Base-by-base conservation (phyloP, 805 yeast genomes). In the Saturnispora bothae region DNA sequence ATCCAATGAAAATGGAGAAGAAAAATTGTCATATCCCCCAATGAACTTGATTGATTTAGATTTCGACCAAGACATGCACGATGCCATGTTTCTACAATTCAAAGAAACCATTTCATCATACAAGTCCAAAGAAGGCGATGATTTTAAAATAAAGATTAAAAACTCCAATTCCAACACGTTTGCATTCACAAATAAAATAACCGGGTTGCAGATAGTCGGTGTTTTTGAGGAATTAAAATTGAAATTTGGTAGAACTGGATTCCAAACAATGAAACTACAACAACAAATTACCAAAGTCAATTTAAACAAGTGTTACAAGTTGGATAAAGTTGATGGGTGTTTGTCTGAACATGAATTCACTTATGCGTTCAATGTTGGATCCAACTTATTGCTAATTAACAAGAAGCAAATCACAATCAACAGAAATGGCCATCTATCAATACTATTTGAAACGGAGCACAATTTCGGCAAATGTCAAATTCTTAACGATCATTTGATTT, bases 31-130 rank as follows among this genome's bases (percentile, higher is more conserved):
- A 3, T 38, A 26, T 20, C 33, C 35, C 20, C 40, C 40, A 21
- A 31, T 38, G 36, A 28, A 27, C 15, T 21, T 38, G 22, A 28
- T 31, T 13, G 36, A 38, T 22, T 32, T 38, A 15, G 40, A 38
- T 38, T 32, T 38, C 13, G 36, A 38, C 27, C 36, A 38, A 13
- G 36, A 38, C 28, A 32, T 38, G 36, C 36, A 32, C 13, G 40
- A 38, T 27, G 40, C 40, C n/a, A 38, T 38, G 40, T 38, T 38
- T 32, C 27, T 32, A 16, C 40, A 38, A 20, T 38, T 38, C 18
- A 38, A 13, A 12, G 40, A 38, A 23, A 38, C 40, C 14, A 10
- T 38, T 3, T 32, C 40, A n/a, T 27, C 31, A 17, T 31, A 31
- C n/a, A 32, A 32, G 32, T 38, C 40, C 4, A 16, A 21, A 9